Conservation (phyloP, 352 stramenopile species). For the Aphanomyces invadans region DNA sequence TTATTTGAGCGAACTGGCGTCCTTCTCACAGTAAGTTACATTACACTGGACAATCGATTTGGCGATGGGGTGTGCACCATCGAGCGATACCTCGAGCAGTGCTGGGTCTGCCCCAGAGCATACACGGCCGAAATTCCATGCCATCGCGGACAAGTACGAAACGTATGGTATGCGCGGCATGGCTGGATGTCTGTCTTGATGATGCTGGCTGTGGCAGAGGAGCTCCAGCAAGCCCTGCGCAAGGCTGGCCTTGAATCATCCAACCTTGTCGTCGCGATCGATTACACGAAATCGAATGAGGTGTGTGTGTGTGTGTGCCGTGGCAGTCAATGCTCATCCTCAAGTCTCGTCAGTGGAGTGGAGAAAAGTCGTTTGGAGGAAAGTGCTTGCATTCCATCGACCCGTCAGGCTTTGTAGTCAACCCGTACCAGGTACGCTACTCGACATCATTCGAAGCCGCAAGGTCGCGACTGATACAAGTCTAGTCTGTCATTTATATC, state of each 20-base stretch:
- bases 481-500: constrained; percentile 55
- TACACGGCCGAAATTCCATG: too few species aligned
- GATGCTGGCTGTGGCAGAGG: constrained; percentile 22
- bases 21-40: too few species aligned
- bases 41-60: too few species aligned
- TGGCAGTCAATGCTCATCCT: too few species aligned
- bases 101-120: too few species aligned
- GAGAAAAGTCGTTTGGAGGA: constrained; percentile 50
- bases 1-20: too few species aligned
- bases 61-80: too few species aligned
- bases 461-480: too few species aligned
- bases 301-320: too few species aligned
- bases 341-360: constrained; percentile 68
- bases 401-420: constrained; percentile 34
- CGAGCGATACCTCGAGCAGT: too few species aligned
- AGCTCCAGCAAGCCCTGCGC: constrained; percentile 26
- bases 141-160: constrained; percentile 52
- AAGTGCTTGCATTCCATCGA: constrained; percentile 54
- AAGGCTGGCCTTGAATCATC: constrained; percentile 54
- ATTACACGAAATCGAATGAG: constrained; percentile 64
- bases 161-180: constrained; percentile 41
- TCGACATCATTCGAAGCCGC: too few species aligned
- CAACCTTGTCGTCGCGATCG: constrained; percentile 60
- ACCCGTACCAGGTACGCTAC: constrained; percentile 61
- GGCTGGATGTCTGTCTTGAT: constrained; percentile 40